Conservation (phyloP, 1,139 yeast genomes). For the Yamadazyma kanchanaburiensis region DNA sequence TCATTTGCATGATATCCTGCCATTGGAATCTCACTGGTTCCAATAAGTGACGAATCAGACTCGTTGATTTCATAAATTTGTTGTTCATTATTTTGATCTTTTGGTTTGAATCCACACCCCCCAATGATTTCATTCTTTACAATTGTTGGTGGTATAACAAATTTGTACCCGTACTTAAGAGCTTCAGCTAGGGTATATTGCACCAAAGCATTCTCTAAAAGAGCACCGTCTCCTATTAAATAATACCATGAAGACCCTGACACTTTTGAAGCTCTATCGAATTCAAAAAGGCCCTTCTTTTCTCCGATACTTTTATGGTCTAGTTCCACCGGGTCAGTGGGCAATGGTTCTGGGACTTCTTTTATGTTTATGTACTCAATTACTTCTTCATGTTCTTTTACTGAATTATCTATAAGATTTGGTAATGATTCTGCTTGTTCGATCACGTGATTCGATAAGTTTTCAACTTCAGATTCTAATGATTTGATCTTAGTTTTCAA, state of each 20-base stretch:
- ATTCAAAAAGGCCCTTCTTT: slow-evolving; percentile 61
- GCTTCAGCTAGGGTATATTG: slow-evolving; percentile 75
- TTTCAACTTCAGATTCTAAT: slow-evolving; percentile 28
- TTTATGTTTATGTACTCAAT: slow-evolving; percentile 48
- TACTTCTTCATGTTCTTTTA: slow-evolving; percentile 37
- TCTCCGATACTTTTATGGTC: slow-evolving; percentile 73
- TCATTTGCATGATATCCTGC: slow-evolving; percentile 61
- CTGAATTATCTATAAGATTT: slow-evolving; percentile 56
- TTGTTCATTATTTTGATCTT: slow-evolving; percentile 82
- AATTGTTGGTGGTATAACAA: slow-evolving; percentile 82
- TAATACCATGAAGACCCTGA: slow-evolving; percentile 93
- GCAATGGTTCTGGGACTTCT: slow-evolving; percentile 5
- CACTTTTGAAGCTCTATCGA: slow-evolving; percentile 66
- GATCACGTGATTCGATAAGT: slow-evolving; percentile 27
- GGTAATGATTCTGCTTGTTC: slow-evolving; percentile 58
- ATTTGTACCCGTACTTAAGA: slow-evolving; percentile 59
- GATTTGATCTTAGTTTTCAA: slow-evolving; percentile 33
- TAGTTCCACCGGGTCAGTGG: slow-evolving; percentile 17
- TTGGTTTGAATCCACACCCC: slow-evolving; percentile 96
- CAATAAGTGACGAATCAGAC: slow-evolving; percentile 66
- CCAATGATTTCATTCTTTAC: slow-evolving; percentile 72
- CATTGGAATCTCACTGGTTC: slow-evolving; percentile 94
- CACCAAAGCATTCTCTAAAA: slow-evolving; percentile 84
- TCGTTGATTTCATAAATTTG: slow-evolving; percentile 70
- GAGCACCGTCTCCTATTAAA: slow-evolving; percentile 80